Percentiles rank a stretch among this genome's conserved stretches.
phyloP scores from a whole-genome alignment of 441 rosid species.

The Lepidium campestre region DNA sequence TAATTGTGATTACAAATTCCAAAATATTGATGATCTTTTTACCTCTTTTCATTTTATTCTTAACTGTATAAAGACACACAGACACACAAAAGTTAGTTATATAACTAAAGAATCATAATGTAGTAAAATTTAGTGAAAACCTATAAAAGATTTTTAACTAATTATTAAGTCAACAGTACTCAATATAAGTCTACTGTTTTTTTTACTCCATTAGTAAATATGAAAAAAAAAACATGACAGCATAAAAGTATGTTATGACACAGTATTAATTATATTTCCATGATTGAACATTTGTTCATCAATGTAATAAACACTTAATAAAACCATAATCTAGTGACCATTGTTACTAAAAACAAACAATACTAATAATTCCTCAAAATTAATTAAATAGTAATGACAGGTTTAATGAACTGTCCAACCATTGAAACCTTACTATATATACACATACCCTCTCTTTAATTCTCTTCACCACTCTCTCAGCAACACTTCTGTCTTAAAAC shows the following conservation, averaged over 20 bases:
- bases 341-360: neutral
- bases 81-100: too few relatives aligned
- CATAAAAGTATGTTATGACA: neutral
- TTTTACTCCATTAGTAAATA: too few relatives aligned
- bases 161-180: too few relatives aligned
- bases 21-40: neutral
- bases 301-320: neutral
- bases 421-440: neutral
- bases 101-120: too few relatives aligned
- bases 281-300: neutral
- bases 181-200: too few relatives aligned
- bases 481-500: neutral
- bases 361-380: neutral
- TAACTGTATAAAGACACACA: too few relatives aligned
- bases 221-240: neutral
- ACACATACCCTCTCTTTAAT: neutral
- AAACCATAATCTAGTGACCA: neutral
- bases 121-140: too few relatives aligned
- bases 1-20: neutral
- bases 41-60: neutral
- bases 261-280: neutral
- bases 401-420: neutral
- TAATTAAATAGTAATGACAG: neutral
- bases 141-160: too few relatives aligned
- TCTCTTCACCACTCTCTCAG: constrained; percentile 12